Conservation (phyloP, 345 rosid genomes). For the Acer campestre region DNA sequence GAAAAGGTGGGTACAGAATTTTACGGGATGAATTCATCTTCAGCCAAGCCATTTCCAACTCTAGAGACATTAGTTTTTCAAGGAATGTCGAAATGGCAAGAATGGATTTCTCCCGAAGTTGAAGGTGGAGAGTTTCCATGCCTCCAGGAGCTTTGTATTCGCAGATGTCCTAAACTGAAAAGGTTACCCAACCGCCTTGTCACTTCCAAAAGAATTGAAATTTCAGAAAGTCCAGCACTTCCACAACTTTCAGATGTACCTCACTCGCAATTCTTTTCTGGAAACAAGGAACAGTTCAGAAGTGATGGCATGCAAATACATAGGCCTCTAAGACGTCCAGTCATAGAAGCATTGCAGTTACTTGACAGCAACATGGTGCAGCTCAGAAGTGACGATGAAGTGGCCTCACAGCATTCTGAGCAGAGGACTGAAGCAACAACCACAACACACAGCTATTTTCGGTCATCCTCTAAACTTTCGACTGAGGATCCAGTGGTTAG, state of each 20-base stretch:
- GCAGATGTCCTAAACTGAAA: constrained; percentile 20
- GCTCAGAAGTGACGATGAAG: background rate
- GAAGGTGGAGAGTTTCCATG: constrained; percentile 22
- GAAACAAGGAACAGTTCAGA: background rate
- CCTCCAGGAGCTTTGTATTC: constrained; percentile 28
- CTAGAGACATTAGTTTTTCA: constrained; percentile 21
- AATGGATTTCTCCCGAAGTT: constrained; percentile 25
- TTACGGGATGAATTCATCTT: constrained; percentile 15
- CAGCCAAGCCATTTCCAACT: constrained; percentile 19
- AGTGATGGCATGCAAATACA: background rate
- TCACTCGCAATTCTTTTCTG: background rate
- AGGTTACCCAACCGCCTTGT: constrained; percentile 25
- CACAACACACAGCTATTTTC: constrained; percentile 1
- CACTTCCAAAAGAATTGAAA: constrained; percentile 14
- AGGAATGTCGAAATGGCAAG: constrained; percentile 29
- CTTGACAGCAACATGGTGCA: constrained; percentile 3
- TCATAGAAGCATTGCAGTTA: background rate
- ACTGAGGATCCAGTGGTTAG: background rate
- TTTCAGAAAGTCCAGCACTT: constrained; percentile 15
- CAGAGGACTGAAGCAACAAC: background rate
- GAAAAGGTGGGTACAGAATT: constrained; percentile 25
- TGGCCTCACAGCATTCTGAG: constrained; percentile 11
- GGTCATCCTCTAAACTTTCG: background rate
- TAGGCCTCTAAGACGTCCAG: background rate
- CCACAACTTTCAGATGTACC: background rate